Conservation (phyloP, 441 rosid genomes). For the Manihot esculenta region DNA sequence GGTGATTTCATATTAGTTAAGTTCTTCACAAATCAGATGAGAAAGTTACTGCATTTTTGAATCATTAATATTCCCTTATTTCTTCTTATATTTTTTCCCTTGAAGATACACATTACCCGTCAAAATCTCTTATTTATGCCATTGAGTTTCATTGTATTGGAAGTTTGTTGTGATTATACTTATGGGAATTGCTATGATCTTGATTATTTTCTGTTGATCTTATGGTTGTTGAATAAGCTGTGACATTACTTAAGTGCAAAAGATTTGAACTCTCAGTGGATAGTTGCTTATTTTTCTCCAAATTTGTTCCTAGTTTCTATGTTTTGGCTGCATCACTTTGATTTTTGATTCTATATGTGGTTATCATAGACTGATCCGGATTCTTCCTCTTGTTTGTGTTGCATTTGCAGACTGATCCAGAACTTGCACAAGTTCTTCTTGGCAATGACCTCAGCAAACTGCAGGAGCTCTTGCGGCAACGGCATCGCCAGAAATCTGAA, state of each 20-base stretch:
- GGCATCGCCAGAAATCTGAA: slow-evolving; percentile 66
- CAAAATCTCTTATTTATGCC: background rate
- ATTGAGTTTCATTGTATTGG: background rate
- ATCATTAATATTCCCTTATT: background rate
- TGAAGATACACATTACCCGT: background rate
- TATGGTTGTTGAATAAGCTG: background rate
- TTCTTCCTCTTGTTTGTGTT: slow-evolving; percentile 21
- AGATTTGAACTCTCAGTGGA: background rate
- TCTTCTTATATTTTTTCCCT: background rate
- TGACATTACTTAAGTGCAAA: background rate
- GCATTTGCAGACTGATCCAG: slow-evolving; percentile 67
- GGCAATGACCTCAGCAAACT: slow-evolving; percentile 82
- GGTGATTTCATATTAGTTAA: background rate
- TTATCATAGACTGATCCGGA: slow-evolving; percentile 54
- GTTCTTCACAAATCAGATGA: background rate
- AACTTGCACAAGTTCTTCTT: slow-evolving; percentile 80
- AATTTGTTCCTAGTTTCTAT: too few species aligned
- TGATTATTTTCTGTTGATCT: background rate
- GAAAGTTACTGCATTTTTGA: too few species aligned
- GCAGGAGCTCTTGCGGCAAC: slow-evolving; percentile 65
- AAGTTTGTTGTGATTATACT: background rate
- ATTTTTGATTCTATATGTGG: slow-evolving; percentile 1
- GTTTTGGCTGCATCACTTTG: background rate
- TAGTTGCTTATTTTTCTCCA: background rate
- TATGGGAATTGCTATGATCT: background rate